Evolutionary conservation across 2,329 filamentous ascomycete species (phyloP).

Genomic region (Thielaviopsis ethacetica): DNA sequence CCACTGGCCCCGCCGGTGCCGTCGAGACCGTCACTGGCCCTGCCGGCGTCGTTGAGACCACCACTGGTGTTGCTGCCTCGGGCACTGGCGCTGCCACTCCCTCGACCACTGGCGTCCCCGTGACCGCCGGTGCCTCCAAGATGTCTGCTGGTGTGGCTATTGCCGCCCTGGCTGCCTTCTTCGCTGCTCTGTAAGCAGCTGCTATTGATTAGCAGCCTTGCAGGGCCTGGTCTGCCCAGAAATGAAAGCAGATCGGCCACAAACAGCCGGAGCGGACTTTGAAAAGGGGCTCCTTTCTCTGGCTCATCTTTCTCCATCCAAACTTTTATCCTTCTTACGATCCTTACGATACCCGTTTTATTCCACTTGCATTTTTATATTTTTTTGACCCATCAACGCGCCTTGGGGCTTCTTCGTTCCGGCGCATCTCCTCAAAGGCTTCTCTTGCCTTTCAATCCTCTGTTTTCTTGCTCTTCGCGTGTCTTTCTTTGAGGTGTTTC

Average conservation of each 20-base stretch:
- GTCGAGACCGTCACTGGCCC: background rate
- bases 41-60: constrained; percentile 11
- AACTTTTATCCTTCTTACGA: constrained; percentile 11
- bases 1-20: background rate
- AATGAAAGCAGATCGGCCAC: too few relatives aligned
- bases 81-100: constrained; percentile 3
- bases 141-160: constrained; percentile 1
- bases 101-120: constrained; percentile 7
- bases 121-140: constrained; percentile 11
- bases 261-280: too few relatives aligned
- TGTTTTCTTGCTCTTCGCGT: too few relatives aligned
- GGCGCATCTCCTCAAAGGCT: too few relatives aligned
- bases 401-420: background rate
- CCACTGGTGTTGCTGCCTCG: constrained; percentile 11
- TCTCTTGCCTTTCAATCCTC: background rate
- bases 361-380: constrained; percentile 1
- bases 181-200: constrained; percentile 10
- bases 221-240: background rate
- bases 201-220: background rate
- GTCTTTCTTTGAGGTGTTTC: too few relatives aligned
- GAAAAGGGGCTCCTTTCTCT: too few relatives aligned
- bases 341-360: constrained; percentile 12
- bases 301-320: background rate
- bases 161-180: constrained; percentile 3
- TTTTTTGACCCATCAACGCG: background rate